Conservation (phyloP, 257 asterid species). For the Gentiana dahurica region DNA sequence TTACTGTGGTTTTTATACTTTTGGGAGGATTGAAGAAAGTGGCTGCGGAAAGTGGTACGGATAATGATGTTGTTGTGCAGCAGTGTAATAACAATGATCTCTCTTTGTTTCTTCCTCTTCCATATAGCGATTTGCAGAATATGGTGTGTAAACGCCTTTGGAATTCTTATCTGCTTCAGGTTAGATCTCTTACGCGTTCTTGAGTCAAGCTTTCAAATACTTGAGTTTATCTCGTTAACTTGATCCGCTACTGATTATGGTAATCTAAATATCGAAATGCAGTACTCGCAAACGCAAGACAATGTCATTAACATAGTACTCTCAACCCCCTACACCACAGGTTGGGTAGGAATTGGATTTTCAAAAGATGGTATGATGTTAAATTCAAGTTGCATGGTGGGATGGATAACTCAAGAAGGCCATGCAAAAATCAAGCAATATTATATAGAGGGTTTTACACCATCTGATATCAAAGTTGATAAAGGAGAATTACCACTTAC, state of each 20-base stretch:
- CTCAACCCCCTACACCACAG: conserved; percentile 65
- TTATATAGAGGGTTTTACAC: conserved; percentile 51
- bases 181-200: conserved; percentile 14
- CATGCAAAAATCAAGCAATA: conserved; percentile 66
- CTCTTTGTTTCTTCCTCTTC: conserved; percentile 66
- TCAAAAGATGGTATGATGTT: conserved; percentile 79
- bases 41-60: conserved; percentile 14
- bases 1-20: conserved; percentile 15
- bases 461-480: conserved; percentile 51
- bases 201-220: too few species aligned
- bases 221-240: too few species aligned
- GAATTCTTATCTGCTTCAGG: conserved; percentile 75
- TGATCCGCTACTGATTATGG: not conserved
- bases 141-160: conserved; percentile 83
- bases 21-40: conserved; percentile 5
- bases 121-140: conserved; percentile 47
- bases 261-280: conserved; percentile 5
- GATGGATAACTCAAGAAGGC: conserved; percentile 69
- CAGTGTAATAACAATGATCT: conserved; percentile 41
- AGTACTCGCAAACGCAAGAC: conserved; percentile 66
- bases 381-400: conserved; percentile 82
- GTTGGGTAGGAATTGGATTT: conserved; percentile 97
- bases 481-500: conserved; percentile 72
- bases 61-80: conserved; percentile 19
- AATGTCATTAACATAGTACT: conserved; percentile 57